phyloP scores from a whole-genome alignment of 495 filamentous ascomycete species.

The Aspergillus olivimuriae region DNA sequence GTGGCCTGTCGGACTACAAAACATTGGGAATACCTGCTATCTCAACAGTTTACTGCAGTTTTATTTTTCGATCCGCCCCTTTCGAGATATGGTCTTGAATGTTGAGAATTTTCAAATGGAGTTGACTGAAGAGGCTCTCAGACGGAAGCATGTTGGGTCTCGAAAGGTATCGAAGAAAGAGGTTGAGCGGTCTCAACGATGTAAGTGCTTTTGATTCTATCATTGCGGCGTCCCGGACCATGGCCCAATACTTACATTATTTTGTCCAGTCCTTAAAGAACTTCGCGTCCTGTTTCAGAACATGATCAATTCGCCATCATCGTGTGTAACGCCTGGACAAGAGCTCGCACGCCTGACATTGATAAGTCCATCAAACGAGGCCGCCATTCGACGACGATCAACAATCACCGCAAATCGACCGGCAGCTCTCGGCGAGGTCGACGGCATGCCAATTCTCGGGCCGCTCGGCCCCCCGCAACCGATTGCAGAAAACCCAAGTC shows the following conservation, averaged over 20 bases:
- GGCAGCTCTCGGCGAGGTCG: conserved; percentile 43
- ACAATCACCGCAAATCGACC: conserved; percentile 38
- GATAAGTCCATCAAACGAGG: conserved; percentile 54
- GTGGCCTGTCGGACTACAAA: conserved; percentile 78
- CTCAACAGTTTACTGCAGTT: conserved; percentile 95
- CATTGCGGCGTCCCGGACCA: too few relatives aligned
- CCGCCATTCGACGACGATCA: conserved; percentile 49
- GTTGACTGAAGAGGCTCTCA: conserved; percentile 51
- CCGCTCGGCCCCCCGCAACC: conserved; percentile 41
- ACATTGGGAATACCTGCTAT: conserved; percentile 97
- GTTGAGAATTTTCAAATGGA: conserved; percentile 63
- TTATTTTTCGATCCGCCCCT: conserved; percentile 79
- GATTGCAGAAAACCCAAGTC: conserved; percentile 13
- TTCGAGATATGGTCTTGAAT: conserved; percentile 72
- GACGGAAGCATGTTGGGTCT: conserved; percentile 60
- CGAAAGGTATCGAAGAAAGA: conserved; percentile 52
- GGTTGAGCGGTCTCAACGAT: conserved; percentile 61
- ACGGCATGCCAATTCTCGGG: conserved; percentile 45
- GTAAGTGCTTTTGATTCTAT: conserved; percentile 42
- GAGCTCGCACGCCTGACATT: conserved; percentile 80
- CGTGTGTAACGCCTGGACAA: conserved; percentile 58
- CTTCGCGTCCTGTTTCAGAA: conserved; percentile 65
- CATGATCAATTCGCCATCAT: conserved; percentile 53
- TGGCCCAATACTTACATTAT: conserved; percentile 3
- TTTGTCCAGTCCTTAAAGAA: conserved; percentile 56